Percentiles rank a stretch among this genome's conserved stretches.
Conservation (phyloP, 1,284 basidiomycete genomes). For the Earliella scabrosa region DNA sequence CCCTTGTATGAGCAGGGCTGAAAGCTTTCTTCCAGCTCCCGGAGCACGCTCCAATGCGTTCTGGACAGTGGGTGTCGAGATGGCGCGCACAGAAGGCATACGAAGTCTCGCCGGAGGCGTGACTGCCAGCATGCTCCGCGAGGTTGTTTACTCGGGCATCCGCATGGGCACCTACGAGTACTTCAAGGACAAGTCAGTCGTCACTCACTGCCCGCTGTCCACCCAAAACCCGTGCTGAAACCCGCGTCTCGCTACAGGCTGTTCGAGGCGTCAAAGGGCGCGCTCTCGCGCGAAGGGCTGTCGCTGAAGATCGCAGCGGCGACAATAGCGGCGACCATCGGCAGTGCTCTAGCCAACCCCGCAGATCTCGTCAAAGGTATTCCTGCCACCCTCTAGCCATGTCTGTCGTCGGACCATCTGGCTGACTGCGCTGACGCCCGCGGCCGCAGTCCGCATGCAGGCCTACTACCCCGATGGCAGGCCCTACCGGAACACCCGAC, state of each 20-base stretch:
- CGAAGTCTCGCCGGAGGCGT: constrained; percentile 40
- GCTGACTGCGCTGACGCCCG: not conserved
- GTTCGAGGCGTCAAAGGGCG: constrained; percentile 30
- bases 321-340: constrained; percentile 39
- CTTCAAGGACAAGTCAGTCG: constrained; percentile 43
- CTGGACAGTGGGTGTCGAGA: constrained; percentile 40
- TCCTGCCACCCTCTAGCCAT: too few relatives aligned
- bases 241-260: constrained; percentile 22
- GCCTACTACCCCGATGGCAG: constrained; percentile 40
- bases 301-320: constrained; percentile 41
- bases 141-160: constrained; percentile 42
- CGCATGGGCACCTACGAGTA: constrained; percentile 44
- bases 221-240: not conserved
- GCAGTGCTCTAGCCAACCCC: constrained; percentile 44
- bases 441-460: constrained; percentile 41
- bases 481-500: constrained; percentile 39
- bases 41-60: constrained; percentile 37
- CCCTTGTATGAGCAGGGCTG: not conserved
- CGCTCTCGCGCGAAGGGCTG: constrained; percentile 38
- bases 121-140: constrained; percentile 42
- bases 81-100: constrained; percentile 39
- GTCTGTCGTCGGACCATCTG: not conserved
- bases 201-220: not conserved
- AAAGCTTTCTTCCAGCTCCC: constrained; percentile 25
- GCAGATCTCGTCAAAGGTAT: constrained; percentile 44